Percentiles rank a stretch among this genome's conserved stretches.
These are phyloP conservation scores for Puccinia novopanici DNA, from an alignment of 1,284 basidiomycete species.

Conservation along the genomic window DNA sequence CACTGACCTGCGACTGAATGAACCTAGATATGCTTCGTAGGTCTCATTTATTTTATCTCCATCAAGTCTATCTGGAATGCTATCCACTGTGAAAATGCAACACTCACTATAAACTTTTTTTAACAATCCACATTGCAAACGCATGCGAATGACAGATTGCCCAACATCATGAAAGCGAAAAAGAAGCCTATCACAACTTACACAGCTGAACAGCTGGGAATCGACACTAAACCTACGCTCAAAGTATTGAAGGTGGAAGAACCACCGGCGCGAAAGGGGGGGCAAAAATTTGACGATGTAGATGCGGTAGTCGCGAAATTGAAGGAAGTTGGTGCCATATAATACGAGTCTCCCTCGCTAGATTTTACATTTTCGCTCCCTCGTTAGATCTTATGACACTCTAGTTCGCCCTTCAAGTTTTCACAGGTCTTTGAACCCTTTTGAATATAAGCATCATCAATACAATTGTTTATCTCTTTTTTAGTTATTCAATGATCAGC, in stretches of 20 bases:
- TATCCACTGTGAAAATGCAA: neutral
- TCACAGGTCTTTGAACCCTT: neutral
- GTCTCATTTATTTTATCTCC: slow-evolving; percentile 68
- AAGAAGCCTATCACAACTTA: slow-evolving; percentile 94
- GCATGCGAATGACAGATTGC: slow-evolving; percentile 55
- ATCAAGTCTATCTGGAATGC: neutral
- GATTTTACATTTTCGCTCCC: neutral
- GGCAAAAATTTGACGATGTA: slow-evolving; percentile 84
- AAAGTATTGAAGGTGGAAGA: slow-evolving; percentile 89
- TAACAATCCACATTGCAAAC: neutral
- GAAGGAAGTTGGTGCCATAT: slow-evolving; percentile 79
- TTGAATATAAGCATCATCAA: neutral
- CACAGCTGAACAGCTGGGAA: slow-evolving; percentile 74
- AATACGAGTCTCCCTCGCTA: slow-evolving; percentile 38
- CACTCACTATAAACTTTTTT: neutral
- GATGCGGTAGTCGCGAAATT: slow-evolving; percentile 88
- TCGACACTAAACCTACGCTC: slow-evolving; percentile 74
- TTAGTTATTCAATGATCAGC: neutral
- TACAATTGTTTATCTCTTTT: neutral
- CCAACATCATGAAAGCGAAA: slow-evolving; percentile 71
- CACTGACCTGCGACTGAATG: slow-evolving; percentile 79
- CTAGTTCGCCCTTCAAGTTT: neutral
- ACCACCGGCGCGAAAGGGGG: slow-evolving; percentile 88
- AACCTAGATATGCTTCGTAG: slow-evolving; percentile 91
- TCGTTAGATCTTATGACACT: neutral